Conservation (phyloP, 2,329 filamentous ascomycete species). For the Aspergillus thermomutatus region DNA sequence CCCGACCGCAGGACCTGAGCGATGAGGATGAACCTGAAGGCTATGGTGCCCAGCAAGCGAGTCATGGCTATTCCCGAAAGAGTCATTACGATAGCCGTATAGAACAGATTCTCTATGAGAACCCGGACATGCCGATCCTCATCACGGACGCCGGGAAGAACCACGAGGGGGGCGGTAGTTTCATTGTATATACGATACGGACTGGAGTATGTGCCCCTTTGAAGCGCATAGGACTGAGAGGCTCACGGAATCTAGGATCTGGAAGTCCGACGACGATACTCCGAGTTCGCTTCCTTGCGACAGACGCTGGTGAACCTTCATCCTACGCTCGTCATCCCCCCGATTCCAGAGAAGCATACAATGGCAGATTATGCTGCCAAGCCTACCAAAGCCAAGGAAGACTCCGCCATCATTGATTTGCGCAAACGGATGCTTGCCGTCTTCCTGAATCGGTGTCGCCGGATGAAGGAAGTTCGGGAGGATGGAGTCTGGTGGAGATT, state of each 20-base stretch:
- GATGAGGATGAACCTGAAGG: slow-evolving; percentile 58
- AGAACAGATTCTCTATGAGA: slow-evolving; percentile 95
- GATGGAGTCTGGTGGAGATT: slow-evolving; percentile 99
- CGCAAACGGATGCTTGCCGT: slow-evolving; percentile 96
- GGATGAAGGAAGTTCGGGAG: slow-evolving; percentile 86
- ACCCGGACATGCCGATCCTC: slow-evolving; percentile 81
- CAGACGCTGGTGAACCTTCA: slow-evolving; percentile 87
- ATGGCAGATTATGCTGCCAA: slow-evolving; percentile 99
- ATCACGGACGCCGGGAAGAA: slow-evolving; percentile 97
- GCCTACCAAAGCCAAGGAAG: slow-evolving; percentile 96
- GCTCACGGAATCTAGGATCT: slow-evolving; percentile 63
- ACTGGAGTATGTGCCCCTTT: slow-evolving; percentile 66
- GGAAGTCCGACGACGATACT: slow-evolving; percentile 91
- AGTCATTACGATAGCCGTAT: slow-evolving; percentile 92
- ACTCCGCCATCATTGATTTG: slow-evolving; percentile 92
- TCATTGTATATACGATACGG: slow-evolving; percentile 95
- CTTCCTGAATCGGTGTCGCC: slow-evolving; percentile 87
- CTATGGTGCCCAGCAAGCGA: slow-evolving; percentile 50
- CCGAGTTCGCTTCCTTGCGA: slow-evolving; percentile 88
- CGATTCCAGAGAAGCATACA: slow-evolving; percentile 97
- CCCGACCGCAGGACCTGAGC: slow-evolving; percentile 52
- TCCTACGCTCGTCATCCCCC: slow-evolving; percentile 90
- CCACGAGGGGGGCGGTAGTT: slow-evolving; percentile 82
- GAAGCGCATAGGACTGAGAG: slow-evolving; percentile 4
- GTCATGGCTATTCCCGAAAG: slow-evolving; percentile 54